A percentile compares a stretch with the other conserved stretches of the same genome.
Conservation (phyloP, 2,329 filamentous ascomycete species). For the Emmonsiellopsis sp. region DNA sequence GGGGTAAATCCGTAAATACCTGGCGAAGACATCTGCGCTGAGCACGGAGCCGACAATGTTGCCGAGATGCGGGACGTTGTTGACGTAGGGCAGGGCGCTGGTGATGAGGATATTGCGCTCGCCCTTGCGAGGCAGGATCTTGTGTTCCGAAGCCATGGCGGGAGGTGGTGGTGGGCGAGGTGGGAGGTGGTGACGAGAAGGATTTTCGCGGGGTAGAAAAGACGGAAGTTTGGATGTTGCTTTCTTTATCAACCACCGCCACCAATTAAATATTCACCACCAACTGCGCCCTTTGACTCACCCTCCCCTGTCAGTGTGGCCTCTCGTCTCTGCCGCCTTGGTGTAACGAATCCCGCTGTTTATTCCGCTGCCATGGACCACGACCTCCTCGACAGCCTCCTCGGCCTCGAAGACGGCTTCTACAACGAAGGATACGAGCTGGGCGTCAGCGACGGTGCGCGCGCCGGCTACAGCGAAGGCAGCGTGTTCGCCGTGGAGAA, state of each 20-base stretch:
- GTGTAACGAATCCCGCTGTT: background rate
- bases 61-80: constrained; percentile 72
- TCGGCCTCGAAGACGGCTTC: constrained; percentile 57
- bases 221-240: background rate
- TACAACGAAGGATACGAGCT: constrained; percentile 73
- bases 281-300: background rate
- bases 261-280: too few relatives aligned
- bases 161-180: constrained; percentile 1
- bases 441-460: constrained; percentile 64
- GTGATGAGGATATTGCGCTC: constrained; percentile 86
- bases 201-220: constrained; percentile 2
- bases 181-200: constrained; percentile 5
- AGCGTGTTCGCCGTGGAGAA: constrained; percentile 84
- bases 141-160: constrained; percentile 11
- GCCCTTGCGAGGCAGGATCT: constrained; percentile 37
- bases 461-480: constrained; percentile 76
- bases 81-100: constrained; percentile 80
- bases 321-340: background rate
- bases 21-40: constrained; percentile 74
- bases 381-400: constrained; percentile 47
- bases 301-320: too few relatives aligned
- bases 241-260: background rate
- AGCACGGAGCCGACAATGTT: constrained; percentile 84
- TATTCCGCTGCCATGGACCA: background rate
- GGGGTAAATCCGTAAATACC: constrained; percentile 34